These are phyloP conservation scores for Naganishia antarctica DNA, from an alignment of 768 basidiomycete species.

Conservation along the genomic window DNA sequence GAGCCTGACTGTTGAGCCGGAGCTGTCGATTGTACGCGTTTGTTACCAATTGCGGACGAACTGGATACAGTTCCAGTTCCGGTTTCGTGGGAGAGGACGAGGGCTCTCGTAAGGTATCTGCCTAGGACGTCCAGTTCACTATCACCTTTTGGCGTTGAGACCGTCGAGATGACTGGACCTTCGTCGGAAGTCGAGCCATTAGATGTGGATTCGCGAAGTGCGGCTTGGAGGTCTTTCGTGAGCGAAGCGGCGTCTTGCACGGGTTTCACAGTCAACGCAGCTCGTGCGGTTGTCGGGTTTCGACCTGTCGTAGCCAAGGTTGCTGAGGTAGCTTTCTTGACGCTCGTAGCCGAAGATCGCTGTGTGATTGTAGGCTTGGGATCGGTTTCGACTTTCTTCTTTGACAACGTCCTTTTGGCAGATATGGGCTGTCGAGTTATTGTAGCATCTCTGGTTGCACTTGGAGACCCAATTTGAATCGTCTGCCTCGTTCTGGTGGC, in stretches of 20 bases:
- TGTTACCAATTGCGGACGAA: no score
- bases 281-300: not conserved
- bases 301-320: not conserved
- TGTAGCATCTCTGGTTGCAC: not conserved
- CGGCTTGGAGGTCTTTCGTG: constrained; percentile 9
- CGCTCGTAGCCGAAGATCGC: not conserved
- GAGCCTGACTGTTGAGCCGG: not conserved
- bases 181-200: not conserved
- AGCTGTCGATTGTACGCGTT: no score
- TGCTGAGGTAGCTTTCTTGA: not conserved
- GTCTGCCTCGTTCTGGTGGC: not conserved
- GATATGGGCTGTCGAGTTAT: not conserved
- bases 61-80: no score
- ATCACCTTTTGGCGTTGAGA: not conserved
- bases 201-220: not conserved
- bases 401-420: not conserved
- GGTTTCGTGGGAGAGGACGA: not conserved
- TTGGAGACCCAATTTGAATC: not conserved
- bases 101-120: constrained; percentile 9
- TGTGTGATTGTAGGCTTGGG: not conserved
- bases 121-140: constrained; percentile 10
- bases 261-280: not conserved
- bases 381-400: not conserved
- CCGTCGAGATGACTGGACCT: no score
- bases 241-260: constrained; percentile 7